phyloP scores from a whole-genome alignment of 1,139 yeast genomes.

The Pneumocystis jirovecii region DNA sequence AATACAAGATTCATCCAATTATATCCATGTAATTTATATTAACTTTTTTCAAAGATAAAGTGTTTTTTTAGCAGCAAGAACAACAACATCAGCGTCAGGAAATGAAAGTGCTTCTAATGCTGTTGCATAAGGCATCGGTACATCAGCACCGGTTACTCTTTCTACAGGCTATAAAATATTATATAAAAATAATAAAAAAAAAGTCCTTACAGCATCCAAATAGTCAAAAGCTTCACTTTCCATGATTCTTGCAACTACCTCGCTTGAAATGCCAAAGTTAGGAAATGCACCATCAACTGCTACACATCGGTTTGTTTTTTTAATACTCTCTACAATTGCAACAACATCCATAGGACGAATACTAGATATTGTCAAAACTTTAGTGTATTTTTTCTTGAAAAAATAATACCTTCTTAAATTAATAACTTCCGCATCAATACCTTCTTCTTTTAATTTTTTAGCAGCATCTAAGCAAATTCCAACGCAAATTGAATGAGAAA shows the following conservation, averaged over 20 bases:
- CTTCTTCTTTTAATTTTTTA: slow-evolving; percentile 64
- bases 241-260: slow-evolving; percentile 94
- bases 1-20: slow-evolving; percentile 2
- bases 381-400: neutral
- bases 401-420: slow-evolving; percentile 51
- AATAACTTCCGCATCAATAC: slow-evolving; percentile 82
- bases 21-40: neutral
- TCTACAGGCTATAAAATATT: slow-evolving; percentile 47
- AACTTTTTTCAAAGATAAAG: neutral
- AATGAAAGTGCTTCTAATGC: slow-evolving; percentile 96
- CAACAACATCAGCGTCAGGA: slow-evolving; percentile 87
- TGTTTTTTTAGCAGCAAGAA: slow-evolving; percentile 24
- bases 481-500: slow-evolving; percentile 85
- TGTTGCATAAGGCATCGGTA: slow-evolving; percentile 96
- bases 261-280: slow-evolving; percentile 47
- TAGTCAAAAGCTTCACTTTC: slow-evolving; percentile 97
- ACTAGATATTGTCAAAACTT: slow-evolving; percentile 20
- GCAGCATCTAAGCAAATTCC: slow-evolving; percentile 81
- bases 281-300: slow-evolving; percentile 98
- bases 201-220: slow-evolving; percentile 51
- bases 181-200: neutral
- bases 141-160: slow-evolving; percentile 98
- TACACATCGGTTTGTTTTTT: slow-evolving; percentile 92
- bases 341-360: slow-evolving; percentile 92
- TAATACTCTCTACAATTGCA: slow-evolving; percentile 70